Evolutionary conservation across 2,329 filamentous ascomycete genomes (phyloP), one percentile per base, ranked within the genome.

Genomic region (Emericellopsis cladophorae): DNA sequence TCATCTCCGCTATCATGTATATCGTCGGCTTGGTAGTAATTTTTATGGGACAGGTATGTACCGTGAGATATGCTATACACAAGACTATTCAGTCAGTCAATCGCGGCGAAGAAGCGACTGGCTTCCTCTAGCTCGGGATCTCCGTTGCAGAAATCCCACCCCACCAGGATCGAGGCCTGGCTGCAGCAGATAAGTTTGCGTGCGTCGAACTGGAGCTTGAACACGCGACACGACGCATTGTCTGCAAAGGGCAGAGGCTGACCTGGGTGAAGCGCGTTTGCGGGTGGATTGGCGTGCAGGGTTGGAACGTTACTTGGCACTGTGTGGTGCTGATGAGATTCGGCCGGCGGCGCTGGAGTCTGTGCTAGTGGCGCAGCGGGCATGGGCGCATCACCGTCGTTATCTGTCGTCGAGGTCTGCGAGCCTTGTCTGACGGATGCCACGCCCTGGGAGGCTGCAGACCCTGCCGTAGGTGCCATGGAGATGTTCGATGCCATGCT

Each of bases 201-300:
- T 1, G 88, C 85, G 56, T 98, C 92, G 50, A 95, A 98, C 58
- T 98, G 92, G 31, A 96, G 69, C 61, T 98, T 98, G 68, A 96
- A 98, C 4, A 98, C 84, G 21, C 92, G 64, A 7, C 70, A 66
- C 10, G 68, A 65, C 41, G 65, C 67, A 26, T 64, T 60, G 46
- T 75, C 71, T 7, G 60, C 31, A 26, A 12, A 21, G 12, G 7
- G 39, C 22, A 18, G 6, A 10, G 22, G 21, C 32, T 41, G 40
- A 14, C 32, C 39, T 2, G 38, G n/a, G 8, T 36, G 40, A n/a
- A 15, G 31, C 14, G 12, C 15, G 18, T 21, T 26, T 21, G 18
- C 31, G 11, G 15, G 10, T 18, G 31, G 15, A 11, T 31, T 16
- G 9, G 39, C 15, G 21, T 12, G 18, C 26, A 22, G 15, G 7